A percentile compares a stretch with the other conserved stretches of the same genome.
Evolutionary conservation across 179 eudicot species (phyloP).

Genomic region (Carnegiea gigantea): DNA sequence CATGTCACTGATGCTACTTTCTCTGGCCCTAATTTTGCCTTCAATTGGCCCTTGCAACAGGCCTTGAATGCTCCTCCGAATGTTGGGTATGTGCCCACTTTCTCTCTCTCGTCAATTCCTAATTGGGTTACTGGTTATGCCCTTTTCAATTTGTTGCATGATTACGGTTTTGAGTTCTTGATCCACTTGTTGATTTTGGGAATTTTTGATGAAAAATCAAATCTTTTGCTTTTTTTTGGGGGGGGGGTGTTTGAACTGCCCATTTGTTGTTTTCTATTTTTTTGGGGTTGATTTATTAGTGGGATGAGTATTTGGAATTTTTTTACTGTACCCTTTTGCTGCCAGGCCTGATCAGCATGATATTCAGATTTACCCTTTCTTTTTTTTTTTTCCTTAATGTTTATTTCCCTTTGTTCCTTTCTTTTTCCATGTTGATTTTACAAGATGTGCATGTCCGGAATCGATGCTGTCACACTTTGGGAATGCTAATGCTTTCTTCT

Average conservation of each 20-base stretch:
- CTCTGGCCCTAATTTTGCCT: constrained; percentile 42
- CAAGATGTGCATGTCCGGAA: background rate
- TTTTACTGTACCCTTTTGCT: constrained; percentile 8
- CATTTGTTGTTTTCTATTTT: background rate
- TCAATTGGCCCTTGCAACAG: constrained; percentile 49
- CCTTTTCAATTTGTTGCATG: constrained; percentile 10
- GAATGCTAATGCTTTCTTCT: background rate
- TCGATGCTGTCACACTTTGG: constrained; percentile 3
- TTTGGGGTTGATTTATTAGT: background rate
- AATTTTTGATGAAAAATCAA: background rate
- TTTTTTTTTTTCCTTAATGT: background rate
- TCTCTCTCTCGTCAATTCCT: background rate
- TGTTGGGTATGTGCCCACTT: constrained; percentile 37
- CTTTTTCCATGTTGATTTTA: background rate
- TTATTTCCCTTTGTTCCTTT: background rate
- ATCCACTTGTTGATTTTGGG: constrained; percentile 19
- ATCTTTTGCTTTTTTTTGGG: background rate
- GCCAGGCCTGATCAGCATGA: constrained; percentile 5
- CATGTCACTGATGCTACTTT: constrained; percentile 45
- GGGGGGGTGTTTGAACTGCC: background rate
- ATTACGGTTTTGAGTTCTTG: constrained; percentile 20
- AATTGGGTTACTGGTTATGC: background rate
- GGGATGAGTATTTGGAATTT: background rate
- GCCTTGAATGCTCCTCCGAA: constrained; percentile 43
- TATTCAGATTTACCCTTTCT: background rate